Base-by-base conservation (phyloP, 2,329 filamentous ascomycete species). In the Fusarium sp. region DNA sequence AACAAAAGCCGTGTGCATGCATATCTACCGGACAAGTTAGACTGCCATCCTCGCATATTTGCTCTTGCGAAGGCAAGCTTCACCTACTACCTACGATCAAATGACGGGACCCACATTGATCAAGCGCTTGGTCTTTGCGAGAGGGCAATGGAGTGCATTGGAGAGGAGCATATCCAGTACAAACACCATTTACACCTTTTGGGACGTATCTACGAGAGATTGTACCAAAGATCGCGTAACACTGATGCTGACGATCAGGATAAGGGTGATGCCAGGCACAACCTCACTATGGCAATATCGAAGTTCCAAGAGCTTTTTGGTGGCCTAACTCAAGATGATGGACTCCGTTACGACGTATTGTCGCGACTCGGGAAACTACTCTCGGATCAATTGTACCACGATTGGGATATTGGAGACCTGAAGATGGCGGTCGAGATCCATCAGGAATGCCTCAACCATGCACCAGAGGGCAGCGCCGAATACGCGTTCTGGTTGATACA, bases 191-290 rank as follows among this genome's bases (percentile, higher is more conserved):
- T 51, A 1, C 24, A 29, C 8, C 30, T 57, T 11, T 16, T 57
- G 5, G 54, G n/a, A 1, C 8, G 44, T 4, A 51, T 45, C 2
- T 11, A 57, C 2, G 44, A 57, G 3, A n/a, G 14, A 0, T 40
- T 38, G 30, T 57, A 57, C n/a, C 27, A 57, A 32, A 40, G 44
- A 2, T 40, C 44, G 1, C 34, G 49, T 27, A 8, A 7, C 9
- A 3, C 14, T 3, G 8, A 40, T 3, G 6, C 4, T 1, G 3
- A 3, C 1, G 44, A 51, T 22, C 15, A n/a, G 3, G 30, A 38
- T 1, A 20, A 24, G 14, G 27, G 22, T 0, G 24, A n/a, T 3
- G n/a, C n/a, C 0, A 24, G 27, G 0, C 2, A 2, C 5, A 9
- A 57, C 15, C 54, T 57, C 2, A 22, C 10, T 4, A 40, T n/a